phyloP scores from a whole-genome alignment of 495 filamentous ascomycete genomes.

The Xylaria grammica region DNA sequence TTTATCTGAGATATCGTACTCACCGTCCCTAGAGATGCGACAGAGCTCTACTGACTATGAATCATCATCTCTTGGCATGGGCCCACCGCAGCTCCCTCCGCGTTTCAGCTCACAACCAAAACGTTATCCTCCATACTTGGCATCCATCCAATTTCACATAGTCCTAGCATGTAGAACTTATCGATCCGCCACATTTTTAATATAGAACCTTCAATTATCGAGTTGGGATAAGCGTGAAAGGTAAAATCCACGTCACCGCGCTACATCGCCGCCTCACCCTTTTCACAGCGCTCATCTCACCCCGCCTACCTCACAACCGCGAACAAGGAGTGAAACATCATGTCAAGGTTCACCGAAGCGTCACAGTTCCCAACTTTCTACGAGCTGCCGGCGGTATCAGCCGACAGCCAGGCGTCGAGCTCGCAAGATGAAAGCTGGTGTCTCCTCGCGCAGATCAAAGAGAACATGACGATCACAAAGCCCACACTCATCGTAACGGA shows the following conservation, averaged over 20 bases:
- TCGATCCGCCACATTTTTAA: no score
- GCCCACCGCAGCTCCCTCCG: slow-evolving; percentile 1
- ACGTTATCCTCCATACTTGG: neutral
- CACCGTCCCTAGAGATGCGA: no score
- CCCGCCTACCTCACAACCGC: neutral
- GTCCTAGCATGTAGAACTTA: no score
- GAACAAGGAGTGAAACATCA: neutral
- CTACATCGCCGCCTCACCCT: neutral
- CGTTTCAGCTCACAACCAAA: slow-evolving; percentile 9
- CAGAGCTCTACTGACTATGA: neutral
- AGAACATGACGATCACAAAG: slow-evolving; percentile 56
- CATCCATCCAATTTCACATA: no score
- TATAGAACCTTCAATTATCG: no score
- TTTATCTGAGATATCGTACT: no score
- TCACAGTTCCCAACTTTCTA: slow-evolving; percentile 38
- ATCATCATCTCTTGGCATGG: neutral
- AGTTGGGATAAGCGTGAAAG: no score
- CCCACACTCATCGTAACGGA: slow-evolving; percentile 50
- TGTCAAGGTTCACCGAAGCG: slow-evolving; percentile 14
- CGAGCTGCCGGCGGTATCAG: slow-evolving; percentile 21
- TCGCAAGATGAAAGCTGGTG: slow-evolving; percentile 26
- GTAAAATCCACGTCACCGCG: no score
- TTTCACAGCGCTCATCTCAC: neutral
- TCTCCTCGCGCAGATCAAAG: slow-evolving; percentile 49
- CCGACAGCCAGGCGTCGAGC: neutral